Evolutionary conservation across 169 alveolate genomes (phyloP).

Genomic region (Cryptosporidium ubiquitum): DNA sequence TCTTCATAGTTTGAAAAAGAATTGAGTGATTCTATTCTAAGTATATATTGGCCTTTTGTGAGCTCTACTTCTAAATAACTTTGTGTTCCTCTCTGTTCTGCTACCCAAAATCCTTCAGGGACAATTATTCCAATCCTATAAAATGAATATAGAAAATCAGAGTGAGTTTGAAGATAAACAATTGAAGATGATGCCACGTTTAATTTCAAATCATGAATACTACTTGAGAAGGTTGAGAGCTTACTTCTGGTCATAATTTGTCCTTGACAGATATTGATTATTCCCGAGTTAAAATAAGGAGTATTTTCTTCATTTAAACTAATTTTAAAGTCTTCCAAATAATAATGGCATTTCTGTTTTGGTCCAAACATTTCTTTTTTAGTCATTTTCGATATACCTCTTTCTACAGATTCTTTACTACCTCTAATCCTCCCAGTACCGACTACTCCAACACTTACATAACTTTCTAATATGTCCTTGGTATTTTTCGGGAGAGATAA

Average conservation of each 20-base stretch:
- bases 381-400: not conserved
- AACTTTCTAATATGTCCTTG: not conserved
- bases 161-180: conserved; percentile 27
- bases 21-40: conserved; percentile 60
- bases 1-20: conserved; percentile 55
- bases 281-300: conserved; percentile 51
- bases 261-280: conserved; percentile 64
- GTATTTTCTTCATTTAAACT: conserved; percentile 18
- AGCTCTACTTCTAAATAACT: conserved; percentile 75
- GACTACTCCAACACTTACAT: conserved; percentile 12
- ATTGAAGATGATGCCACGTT: conserved; percentile 38
- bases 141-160: conserved; percentile 39
- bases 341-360: conserved; percentile 30
- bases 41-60: conserved; percentile 71
- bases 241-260: conserved; percentile 5
- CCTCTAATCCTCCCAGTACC: conserved; percentile 2
- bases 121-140: conserved; percentile 78
- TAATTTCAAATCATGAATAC: conserved; percentile 33
- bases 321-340: conserved; percentile 15
- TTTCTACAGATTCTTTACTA: not conserved
- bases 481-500: not conserved
- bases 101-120: conserved; percentile 80
- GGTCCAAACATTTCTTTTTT: conserved; percentile 5
- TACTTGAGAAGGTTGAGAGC: conserved; percentile 11
- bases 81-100: conserved; percentile 77